phyloP scores from a whole-genome alignment of 139 green algal species.

The Astrephomene gubernaculifera region DNA sequence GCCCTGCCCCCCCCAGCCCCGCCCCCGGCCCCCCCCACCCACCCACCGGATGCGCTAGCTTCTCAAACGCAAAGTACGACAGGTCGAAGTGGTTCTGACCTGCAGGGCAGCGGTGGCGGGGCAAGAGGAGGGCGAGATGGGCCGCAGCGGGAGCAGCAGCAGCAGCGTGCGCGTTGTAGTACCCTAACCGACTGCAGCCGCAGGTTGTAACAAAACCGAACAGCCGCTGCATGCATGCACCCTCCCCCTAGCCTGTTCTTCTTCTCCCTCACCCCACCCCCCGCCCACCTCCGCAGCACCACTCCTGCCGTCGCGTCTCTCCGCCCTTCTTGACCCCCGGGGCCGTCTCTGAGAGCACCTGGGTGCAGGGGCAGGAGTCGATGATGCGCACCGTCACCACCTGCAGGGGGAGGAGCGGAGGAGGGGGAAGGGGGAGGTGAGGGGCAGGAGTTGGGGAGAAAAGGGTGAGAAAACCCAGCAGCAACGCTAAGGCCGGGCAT shows the following conservation, averaged over 20 bases:
- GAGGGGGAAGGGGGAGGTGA: background rate
- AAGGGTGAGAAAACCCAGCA: too few species aligned
- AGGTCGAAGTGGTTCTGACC: conserved; percentile 72
- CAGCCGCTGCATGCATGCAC: too few species aligned
- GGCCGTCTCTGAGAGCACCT: conserved; percentile 58
- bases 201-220: too few species aligned
- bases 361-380: conserved; percentile 68
- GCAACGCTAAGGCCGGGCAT: too few species aligned
- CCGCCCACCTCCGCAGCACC: conserved; percentile 69
- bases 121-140: background rate
- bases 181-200: too few species aligned
- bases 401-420: background rate
- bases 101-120: background rate
- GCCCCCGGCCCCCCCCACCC: conserved; percentile 10
- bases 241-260: too few species aligned
- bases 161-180: too few species aligned
- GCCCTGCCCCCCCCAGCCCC: too few species aligned
- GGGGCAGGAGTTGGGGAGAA: too few species aligned
- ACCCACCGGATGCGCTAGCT: conserved; percentile 66
- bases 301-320: conserved; percentile 55
- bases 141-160: too few species aligned
- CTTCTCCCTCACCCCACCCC: too few species aligned
- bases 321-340: conserved; percentile 54
- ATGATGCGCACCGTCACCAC: conserved; percentile 54
- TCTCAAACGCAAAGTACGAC: conserved; percentile 72